Conservation (phyloP, 2,329 filamentous ascomycete species). For the Curvularia lunata region DNA sequence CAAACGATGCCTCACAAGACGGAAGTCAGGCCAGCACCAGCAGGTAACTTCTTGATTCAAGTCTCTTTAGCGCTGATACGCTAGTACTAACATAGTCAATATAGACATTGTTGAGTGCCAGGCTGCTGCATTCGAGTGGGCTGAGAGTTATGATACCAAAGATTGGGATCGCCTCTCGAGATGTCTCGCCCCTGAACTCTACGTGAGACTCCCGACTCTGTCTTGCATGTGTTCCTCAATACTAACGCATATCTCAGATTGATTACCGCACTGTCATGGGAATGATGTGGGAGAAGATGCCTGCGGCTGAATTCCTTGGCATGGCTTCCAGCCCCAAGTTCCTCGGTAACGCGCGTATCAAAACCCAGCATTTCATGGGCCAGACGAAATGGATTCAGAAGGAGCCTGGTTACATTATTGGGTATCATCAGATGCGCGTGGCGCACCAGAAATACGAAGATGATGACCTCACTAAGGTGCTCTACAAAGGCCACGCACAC, state of each 20-base stretch:
- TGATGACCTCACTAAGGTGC: neutral
- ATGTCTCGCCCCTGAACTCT: slow-evolving; percentile 13
- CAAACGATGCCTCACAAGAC: neutral
- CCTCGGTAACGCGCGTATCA: slow-evolving; percentile 17
- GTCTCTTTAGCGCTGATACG: neutral
- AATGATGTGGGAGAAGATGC: slow-evolving; percentile 21
- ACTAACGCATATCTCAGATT: slow-evolving; percentile 1
- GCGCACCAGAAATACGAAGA: slow-evolving; percentile 3
- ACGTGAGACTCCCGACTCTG: neutral
- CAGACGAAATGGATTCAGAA: slow-evolving; percentile 10
- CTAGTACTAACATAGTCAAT: neutral
- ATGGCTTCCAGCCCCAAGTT: slow-evolving; percentile 14
- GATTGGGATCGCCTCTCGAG: slow-evolving; percentile 14
- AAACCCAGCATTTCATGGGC: slow-evolving; percentile 22
- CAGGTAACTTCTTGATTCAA: neutral
- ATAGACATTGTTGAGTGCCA: slow-evolving; percentile 12
- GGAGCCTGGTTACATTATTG: slow-evolving; percentile 4
- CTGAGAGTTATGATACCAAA: slow-evolving; percentile 19
- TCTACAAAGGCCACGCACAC: slow-evolving; percentile 2
- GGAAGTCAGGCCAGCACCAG: neutral
- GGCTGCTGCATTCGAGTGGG: slow-evolving; percentile 13
- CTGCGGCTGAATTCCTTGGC: slow-evolving; percentile 13
- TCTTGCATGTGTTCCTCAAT: neutral
- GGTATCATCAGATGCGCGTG: slow-evolving; percentile 18
- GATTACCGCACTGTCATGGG: slow-evolving; percentile 12